Evolutionary conservation across 176 grass and related monocot species (phyloP).

Genomic region (Oryza meridionalis): DNA sequence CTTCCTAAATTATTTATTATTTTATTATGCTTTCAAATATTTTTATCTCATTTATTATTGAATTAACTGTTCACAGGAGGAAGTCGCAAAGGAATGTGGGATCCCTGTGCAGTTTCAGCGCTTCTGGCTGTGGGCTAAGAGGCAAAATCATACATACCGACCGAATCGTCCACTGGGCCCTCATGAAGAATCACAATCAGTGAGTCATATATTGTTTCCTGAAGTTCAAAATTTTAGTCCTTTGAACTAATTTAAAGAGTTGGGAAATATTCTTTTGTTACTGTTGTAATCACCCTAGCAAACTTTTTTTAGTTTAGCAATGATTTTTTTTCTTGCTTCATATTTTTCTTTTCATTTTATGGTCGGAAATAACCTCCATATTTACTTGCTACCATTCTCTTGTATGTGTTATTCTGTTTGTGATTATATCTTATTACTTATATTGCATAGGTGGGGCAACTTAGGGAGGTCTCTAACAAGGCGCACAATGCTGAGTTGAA

Average conservation of each 20-base stretch:
- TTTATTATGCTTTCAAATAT: neutral
- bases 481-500: constrained; percentile 95
- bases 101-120: constrained; percentile 91
- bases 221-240: neutral
- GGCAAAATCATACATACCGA: constrained; percentile 97
- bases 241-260: neutral
- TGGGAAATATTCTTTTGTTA: constrained; percentile 11
- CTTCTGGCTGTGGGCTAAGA: constrained; percentile 97
- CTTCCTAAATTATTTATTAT: neutral
- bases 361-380: neutral
- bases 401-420: constrained; percentile 18
- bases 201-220: constrained; percentile 43
- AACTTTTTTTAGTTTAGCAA: neutral
- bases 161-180: constrained; percentile 75
- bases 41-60: constrained; percentile 29
- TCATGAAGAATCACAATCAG: constrained; percentile 81
- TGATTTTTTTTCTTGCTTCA: constrained; percentile 28
- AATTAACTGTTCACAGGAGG: constrained; percentile 64
- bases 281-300: constrained; percentile 13
- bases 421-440: constrained; percentile 16
- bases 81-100: constrained; percentile 90
- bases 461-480: constrained; percentile 98
- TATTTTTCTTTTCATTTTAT: constrained; percentile 7
- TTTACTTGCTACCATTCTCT: neutral
- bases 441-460: constrained; percentile 76